Base-by-base conservation (phyloP, 73 alveolate genomes). In the Paramecium biaurelia region DNA sequence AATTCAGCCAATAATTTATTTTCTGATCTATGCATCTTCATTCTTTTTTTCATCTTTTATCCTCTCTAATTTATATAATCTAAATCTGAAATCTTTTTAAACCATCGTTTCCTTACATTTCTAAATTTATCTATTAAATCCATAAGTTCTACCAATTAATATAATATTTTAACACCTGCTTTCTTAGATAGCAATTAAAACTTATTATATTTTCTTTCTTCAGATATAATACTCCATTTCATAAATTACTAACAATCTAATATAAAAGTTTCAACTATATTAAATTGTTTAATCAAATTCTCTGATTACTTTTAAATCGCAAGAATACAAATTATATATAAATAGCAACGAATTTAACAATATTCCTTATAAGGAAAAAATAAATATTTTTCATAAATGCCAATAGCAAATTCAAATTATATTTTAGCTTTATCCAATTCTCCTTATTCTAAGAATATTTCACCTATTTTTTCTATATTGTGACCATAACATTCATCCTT, bases 401-500 rank as follows among this genome's bases (percentile, higher is more conserved):
- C 90, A 24, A 79, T 79, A 8, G 90, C 90, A 79, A 79, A 79
- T 79, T 79, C n/a, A 30, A 79, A 79, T 30, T 79, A 12, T 42
- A 5, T 38, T 45, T 24, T 79, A 5, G 63, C 90, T 42, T 79
- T 41, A 20, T 38, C 70, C 7, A 43, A 23, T 42, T 79, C 9
- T 8, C 74, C 43, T 7, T 14, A 9, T 24, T 43, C 70, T 18
- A 79, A 23, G 43, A 8, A 38, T 43, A 38, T 43, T 79, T 37
- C 26, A 1, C 90, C 90, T 4, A 42, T 30, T 7, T 79, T 41
- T 45, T 79, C 76, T 0, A 79, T 30, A 43, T 23, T 24, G 20
- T 30, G 32, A 47, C 90, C 90, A 79, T 79, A 79, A 79, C 90
- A 79, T 43, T 79, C 90, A 79, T 79, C 90, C 24, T 79, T 79